Conservation (phyloP, 768 basidiomycete genomes). For the Amanita pallidorosea region DNA sequence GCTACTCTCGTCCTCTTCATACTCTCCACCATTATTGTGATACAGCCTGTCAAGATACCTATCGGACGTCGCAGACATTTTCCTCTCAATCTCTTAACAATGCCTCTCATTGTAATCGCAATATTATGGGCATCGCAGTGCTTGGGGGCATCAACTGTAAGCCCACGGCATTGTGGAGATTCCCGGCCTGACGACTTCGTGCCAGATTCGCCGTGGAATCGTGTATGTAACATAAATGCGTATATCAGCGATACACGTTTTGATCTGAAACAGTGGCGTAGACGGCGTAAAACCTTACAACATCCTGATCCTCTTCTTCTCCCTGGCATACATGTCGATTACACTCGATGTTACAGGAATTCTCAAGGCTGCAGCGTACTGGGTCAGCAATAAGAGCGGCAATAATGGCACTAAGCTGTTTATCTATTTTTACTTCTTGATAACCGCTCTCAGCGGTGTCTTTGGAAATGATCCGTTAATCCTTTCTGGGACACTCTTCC, state of each 20-base stretch:
- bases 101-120: conserved; percentile 41
- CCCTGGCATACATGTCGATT: conserved; percentile 87
- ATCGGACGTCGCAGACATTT: conserved; percentile 21
- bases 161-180: neutral
- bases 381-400: conserved; percentile 77
- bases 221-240: conserved; percentile 28
- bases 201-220: conserved; percentile 62
- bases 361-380: conserved; percentile 79
- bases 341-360: conserved; percentile 86
- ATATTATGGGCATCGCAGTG: conserved; percentile 49
- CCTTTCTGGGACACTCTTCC: conserved; percentile 81
- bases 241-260: neutral
- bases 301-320: conserved; percentile 88
- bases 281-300: conserved; percentile 84
- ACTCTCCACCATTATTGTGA: conserved; percentile 41
- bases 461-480: conserved; percentile 96
- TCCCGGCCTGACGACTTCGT: neutral
- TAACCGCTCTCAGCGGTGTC: conserved; percentile 64
- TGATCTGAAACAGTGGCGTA: conserved; percentile 10
- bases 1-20: conserved; percentile 43
- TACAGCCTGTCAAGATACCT: conserved; percentile 32
- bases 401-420: conserved; percentile 62
- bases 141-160: conserved; percentile 25
- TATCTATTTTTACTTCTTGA: conserved; percentile 74
- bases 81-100: conserved; percentile 39